Percentiles rank a stretch among this genome's conserved stretches.
Conservation (phyloP, 1,284 basidiomycete species). For the Acaromyces ingoldii region DNA sequence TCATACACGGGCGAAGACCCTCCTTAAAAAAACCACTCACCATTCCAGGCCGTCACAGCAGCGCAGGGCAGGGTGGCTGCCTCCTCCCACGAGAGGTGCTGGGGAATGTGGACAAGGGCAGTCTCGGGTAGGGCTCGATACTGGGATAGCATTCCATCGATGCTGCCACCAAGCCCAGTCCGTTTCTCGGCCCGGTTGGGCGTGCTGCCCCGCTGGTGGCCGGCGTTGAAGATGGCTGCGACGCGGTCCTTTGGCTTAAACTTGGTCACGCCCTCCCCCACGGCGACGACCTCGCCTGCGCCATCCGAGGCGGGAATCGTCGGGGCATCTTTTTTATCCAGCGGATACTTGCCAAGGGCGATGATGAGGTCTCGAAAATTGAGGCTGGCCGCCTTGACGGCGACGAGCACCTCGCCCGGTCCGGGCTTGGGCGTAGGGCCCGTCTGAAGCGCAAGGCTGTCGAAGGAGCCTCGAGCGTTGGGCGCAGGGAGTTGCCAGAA, state of each 20-base stretch:
- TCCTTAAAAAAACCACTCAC: no score
- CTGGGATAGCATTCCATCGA: slow-evolving; percentile 60
- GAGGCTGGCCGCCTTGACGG: slow-evolving; percentile 52
- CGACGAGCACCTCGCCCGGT: slow-evolving; percentile 35
- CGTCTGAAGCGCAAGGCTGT: slow-evolving; percentile 18
- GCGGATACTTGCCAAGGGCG: slow-evolving; percentile 19
- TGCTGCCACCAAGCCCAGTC: slow-evolving; percentile 56
- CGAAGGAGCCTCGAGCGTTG: slow-evolving; percentile 19
- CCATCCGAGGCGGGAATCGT: slow-evolving; percentile 62
- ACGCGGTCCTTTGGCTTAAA: slow-evolving; percentile 62
- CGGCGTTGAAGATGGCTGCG: slow-evolving; percentile 44
- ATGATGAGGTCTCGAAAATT: slow-evolving; percentile 50
- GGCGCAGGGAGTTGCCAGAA: slow-evolving; percentile 7
- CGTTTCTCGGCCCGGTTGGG: slow-evolving; percentile 37
- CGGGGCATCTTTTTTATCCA: slow-evolving; percentile 22
- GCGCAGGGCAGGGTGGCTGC: slow-evolving; percentile 57
- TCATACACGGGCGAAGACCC: no score
- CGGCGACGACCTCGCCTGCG: slow-evolving; percentile 61
- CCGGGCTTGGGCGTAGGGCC: slow-evolving; percentile 26
- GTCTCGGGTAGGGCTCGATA: slow-evolving; percentile 52
- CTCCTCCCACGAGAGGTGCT: slow-evolving; percentile 58
- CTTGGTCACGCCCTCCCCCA: slow-evolving; percentile 58
- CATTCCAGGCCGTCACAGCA: slow-evolving; percentile 59
- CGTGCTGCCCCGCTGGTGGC: slow-evolving; percentile 51
- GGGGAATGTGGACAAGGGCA: slow-evolving; percentile 54